Evolutionary conservation across 2,329 filamentous ascomycete species (phyloP), one percentile per base, ranked within the genome.

Genomic region (Daldinia eschscholtzii): DNA sequence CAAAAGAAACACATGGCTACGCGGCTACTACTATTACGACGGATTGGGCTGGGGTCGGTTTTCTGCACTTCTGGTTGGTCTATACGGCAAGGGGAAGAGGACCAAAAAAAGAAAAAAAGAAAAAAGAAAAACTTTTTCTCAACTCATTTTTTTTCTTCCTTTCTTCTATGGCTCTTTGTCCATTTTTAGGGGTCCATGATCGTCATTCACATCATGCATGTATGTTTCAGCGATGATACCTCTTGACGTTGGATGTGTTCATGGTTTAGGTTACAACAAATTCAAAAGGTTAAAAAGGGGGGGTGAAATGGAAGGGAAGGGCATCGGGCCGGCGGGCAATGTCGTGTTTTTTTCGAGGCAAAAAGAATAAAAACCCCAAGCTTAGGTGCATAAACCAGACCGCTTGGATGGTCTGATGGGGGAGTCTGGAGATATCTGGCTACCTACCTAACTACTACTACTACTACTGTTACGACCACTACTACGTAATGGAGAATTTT

Each of bases 151-250:
- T 57, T 18, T 20, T 55, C 56, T 46, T 61, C 39, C 37, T 20
- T 30, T 44, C 50, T 52, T 20, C 52, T 41, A 33, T 20, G 37
- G 20, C 20, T 23, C 13, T 20, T 39, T 52, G 55, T 60, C 55
- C 20, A 37, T 46, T 68, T 72, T 68, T 64, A 70, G 68, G 70
- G 67, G 67, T 72, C 62, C 67, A 70, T 65, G 67, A 65, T 70
- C 67, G 52, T 60, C 70, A 41, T 60, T 67, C 52, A 61, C 33
- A 20, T 28, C 56, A 65, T 69, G 61, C 64, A 60, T 71, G 64
- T 64, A 68, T 56, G 71, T 72, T 72, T 68, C 68, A 71, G 68
- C 71, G 62, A 72, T 72, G 68, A 70, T 71, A 72, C 71, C 71
- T 71, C 68, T 71, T 68, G 61, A 68, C 64, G 64, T 72, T 63